Conservation (phyloP, 129 eudicot genomes). For the Lonicera japonica region DNA sequence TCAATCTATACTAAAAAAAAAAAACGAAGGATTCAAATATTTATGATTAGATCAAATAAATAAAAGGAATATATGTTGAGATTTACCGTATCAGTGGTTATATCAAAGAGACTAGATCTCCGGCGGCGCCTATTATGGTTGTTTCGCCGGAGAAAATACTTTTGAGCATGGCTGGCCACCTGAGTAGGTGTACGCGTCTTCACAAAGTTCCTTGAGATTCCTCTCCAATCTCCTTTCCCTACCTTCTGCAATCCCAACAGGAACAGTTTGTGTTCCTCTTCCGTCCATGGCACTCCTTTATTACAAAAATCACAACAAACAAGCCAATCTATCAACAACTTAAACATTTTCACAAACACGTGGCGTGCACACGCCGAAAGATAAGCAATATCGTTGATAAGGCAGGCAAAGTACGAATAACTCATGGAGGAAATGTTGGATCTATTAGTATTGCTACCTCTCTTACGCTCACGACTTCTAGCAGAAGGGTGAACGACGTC, state of each 20-base stretch:
- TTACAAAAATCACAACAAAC: neutral
- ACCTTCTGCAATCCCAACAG: constrained; percentile 73
- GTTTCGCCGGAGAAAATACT: constrained; percentile 81
- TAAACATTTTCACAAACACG: neutral
- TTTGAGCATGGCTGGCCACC: constrained; percentile 98
- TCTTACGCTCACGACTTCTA: constrained; percentile 76
- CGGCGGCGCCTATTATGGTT: constrained; percentile 83
- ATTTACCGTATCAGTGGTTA: constrained; percentile 77
- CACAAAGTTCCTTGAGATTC: constrained; percentile 82
- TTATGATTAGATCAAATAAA: too few species aligned
- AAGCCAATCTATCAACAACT: neutral
- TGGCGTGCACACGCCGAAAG: neutral
- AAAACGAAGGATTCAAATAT: neutral
- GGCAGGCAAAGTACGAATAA: neutral
- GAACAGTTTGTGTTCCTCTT: constrained; percentile 79
- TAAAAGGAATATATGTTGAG: neutral
- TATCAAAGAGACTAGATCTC: constrained; percentile 89
- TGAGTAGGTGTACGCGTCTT: constrained; percentile 96
- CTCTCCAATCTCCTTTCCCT: constrained; percentile 98
- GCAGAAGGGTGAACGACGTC: constrained; percentile 88
- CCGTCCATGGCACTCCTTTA: constrained; percentile 95
- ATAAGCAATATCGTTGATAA: neutral
- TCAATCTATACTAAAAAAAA: too few species aligned
- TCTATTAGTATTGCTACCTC: constrained; percentile 44
- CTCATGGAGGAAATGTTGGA: neutral